Base-by-base conservation (phyloP, 2,329 filamentous ascomycete genomes). In the Fusarium sulawesiense region DNA sequence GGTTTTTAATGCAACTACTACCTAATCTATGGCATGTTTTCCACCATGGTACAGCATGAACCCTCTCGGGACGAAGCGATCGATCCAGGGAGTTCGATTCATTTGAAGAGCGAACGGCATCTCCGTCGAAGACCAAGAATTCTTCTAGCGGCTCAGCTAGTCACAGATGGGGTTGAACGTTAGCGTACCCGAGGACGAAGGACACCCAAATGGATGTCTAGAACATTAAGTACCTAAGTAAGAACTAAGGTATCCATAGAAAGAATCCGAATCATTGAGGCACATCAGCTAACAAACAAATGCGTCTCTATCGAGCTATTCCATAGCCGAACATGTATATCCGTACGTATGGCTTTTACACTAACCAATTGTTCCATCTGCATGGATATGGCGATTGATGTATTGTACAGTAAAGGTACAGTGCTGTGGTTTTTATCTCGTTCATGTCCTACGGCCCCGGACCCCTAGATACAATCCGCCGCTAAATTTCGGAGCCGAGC, bases 91-190 rank as follows among this genome's bases (percentile, higher is more conserved):
- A 27, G 29, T 51, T 42, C 37, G 41, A 40, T 53, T 34, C 21
- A 53, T 47, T 44, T 51, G 27, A 40, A 60, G 20, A 32, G 23
- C 13, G 30, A 53, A 55, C 56, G 56, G 66, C 61, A 44, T 57
- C 51, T 51, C 66, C 66, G 49, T 55, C 32, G 29, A 47, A 58
- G 53, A 27, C 45, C 45, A 41, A 63, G 50, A 59, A 64, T 59
- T 37, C 40, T 64, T 64, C 60, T 64, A 59, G 61, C 30, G 60
- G 30, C 60, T 34, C 4, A 23, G 25, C 37, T 58, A 64, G 60
- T 29, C 12, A 56, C 45, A 45, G 25, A 56, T 56, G 50, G 42
- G 21, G 41, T 48, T 25, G 18, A 37, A 37, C 34, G 34, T 57
- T 48, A 57, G 59, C 34, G 23, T 25, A 34, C 32, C 16, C n/a